Conservation (phyloP, 768 basidiomycete species). For the Tricholoma sp. region DNA sequence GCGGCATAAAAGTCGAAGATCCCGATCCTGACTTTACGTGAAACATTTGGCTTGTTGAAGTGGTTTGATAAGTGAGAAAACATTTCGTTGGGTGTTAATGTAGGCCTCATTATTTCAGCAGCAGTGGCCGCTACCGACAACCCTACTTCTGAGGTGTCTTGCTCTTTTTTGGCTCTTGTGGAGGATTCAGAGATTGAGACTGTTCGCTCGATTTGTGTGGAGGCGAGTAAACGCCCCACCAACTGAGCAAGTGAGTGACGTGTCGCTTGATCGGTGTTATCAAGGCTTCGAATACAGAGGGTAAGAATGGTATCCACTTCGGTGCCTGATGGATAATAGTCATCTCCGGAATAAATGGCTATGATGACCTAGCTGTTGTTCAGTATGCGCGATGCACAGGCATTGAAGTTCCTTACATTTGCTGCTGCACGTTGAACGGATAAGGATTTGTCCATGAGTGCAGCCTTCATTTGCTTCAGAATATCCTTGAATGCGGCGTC, state of each 20-base stretch:
- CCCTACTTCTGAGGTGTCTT: constrained; percentile 56
- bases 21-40: constrained; percentile 74
- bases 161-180: constrained; percentile 62
- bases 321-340: constrained; percentile 47
- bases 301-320: constrained; percentile 78
- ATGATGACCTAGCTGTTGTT: constrained; percentile 34
- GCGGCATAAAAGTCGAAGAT: constrained; percentile 87
- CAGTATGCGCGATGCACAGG: constrained; percentile 6
- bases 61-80: constrained; percentile 69
- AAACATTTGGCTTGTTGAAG: constrained; percentile 69
- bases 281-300: constrained; percentile 68
- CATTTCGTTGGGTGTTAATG: constrained; percentile 78
- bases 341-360: constrained; percentile 55
- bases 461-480: constrained; percentile 73
- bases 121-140: constrained; percentile 37
- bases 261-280: constrained; percentile 79
- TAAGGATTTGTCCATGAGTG: constrained; percentile 76
- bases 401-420: constrained; percentile 46
- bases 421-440: constrained; percentile 83
- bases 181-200: constrained; percentile 38
- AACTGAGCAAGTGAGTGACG: constrained; percentile 77
- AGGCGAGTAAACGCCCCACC: constrained; percentile 77
- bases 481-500: constrained; percentile 79
- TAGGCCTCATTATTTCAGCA: constrained; percentile 58
- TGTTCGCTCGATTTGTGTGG: constrained; percentile 69